A percentile compares a stretch with the other conserved stretches of the same genome.
phyloP scores from a whole-genome alignment of 768 basidiomycete species.

The Pleurotus tuber-regium region DNA sequence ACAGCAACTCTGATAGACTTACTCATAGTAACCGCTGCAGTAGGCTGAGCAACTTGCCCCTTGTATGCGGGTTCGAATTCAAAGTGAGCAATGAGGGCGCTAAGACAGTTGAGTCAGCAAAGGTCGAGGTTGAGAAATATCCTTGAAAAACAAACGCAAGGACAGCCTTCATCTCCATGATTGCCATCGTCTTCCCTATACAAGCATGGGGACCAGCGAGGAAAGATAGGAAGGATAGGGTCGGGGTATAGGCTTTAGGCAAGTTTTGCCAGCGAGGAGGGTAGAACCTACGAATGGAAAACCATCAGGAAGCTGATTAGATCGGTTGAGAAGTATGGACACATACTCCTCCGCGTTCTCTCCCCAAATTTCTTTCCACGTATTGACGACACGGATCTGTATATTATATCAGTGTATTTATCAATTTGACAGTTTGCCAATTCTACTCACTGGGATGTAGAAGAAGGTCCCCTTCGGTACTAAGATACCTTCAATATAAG shows the following conservation, averaged over 20 bases:
- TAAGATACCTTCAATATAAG: constrained; percentile 37
- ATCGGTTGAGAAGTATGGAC: background rate
- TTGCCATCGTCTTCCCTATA: constrained; percentile 47
- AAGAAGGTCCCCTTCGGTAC: constrained; percentile 43
- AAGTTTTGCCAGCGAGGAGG: constrained; percentile 46
- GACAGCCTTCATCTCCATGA: constrained; percentile 47
- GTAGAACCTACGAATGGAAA: constrained; percentile 31
- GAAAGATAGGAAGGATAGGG: constrained; percentile 39
- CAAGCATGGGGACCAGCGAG: constrained; percentile 44
- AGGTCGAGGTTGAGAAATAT: background rate
- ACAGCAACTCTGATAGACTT: constrained; percentile 14
- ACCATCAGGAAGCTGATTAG: background rate
- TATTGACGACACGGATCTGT: constrained; percentile 50
- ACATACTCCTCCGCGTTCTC: constrained; percentile 47
- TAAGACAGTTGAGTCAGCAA: constrained; percentile 11
- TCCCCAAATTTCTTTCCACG: constrained; percentile 48
- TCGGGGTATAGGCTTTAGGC: constrained; percentile 31
- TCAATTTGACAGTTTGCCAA: too few species aligned
- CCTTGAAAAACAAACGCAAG: constrained; percentile 31
- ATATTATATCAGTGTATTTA: too few species aligned
- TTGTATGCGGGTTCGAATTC: constrained; percentile 40
- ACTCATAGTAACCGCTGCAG: constrained; percentile 50
- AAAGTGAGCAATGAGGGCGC: constrained; percentile 41
- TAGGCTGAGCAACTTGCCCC: constrained; percentile 38
- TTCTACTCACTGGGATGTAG: constrained; percentile 32